Conservation (phyloP, 1,284 basidiomycete species). For the Ustilago shanxiensis region DNA sequence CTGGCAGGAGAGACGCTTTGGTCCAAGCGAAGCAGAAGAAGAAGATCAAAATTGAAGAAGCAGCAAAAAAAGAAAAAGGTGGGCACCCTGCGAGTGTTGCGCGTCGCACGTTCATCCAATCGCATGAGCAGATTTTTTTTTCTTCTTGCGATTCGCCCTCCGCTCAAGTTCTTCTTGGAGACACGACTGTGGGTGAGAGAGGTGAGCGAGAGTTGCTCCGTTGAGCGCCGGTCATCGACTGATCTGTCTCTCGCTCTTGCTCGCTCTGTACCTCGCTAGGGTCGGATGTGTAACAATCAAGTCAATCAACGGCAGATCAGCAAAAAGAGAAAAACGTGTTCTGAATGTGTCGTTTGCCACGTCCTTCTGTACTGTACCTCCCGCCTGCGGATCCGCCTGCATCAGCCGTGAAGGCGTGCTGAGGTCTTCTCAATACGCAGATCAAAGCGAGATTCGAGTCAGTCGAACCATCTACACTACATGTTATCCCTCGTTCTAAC, state of each 20-base stretch:
- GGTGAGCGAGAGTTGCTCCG: too few relatives aligned
- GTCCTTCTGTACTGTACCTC: too few relatives aligned
- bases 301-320: constrained; percentile 18
- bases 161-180: not conserved
- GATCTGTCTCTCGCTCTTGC: not conserved
- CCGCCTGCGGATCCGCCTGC: not conserved
- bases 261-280: constrained; percentile 9
- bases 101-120: constrained; percentile 30
- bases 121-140: constrained; percentile 36
- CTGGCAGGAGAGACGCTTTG: constrained; percentile 2
- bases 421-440: not conserved
- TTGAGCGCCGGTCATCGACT: too few relatives aligned
- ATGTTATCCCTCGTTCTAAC: too few relatives aligned
- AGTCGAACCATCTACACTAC: not conserved
- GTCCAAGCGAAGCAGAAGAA: constrained; percentile 11
- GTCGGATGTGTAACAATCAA: constrained; percentile 12
- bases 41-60: too few relatives aligned
- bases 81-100: constrained; percentile 4
- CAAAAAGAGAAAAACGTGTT: not conserved
- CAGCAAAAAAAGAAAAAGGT: not conserved
- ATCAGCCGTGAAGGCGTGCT: constrained; percentile 22
- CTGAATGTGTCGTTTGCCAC: constrained; percentile 39
- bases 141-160: constrained; percentile 2
- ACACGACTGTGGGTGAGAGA: too few relatives aligned
- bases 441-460: constrained; percentile 10